Base-by-base conservation (phyloP, 1,139 yeast species). In the Pichia sp. region DNA sequence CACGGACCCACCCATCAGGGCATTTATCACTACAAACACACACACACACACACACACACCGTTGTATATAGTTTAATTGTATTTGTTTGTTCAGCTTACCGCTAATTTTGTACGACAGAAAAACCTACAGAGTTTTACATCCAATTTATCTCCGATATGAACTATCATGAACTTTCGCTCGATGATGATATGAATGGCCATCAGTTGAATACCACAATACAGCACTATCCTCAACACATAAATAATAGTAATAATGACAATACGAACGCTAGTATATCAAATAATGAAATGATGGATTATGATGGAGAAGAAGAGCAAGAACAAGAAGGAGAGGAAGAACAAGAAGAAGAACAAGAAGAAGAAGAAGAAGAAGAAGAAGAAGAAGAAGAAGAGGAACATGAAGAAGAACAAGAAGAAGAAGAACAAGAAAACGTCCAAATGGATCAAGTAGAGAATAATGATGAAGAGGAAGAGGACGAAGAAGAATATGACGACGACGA, bases 311-410 rank as follows among this genome's bases (percentile, higher is more conserved):
- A 62, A 38, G 56, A 15, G 13, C 36, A 16, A 9, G n/a, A 32
- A 12, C 15, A n/a, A 11, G 42, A 7, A 24, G 23, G 20, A n/a
- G 20, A 40, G 60, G 61, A 24, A 4, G 24, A 37, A 22, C 40
- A 36, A 12, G 43, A 32, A 18, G 48, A 16, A 3, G 20, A 22
- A 8, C 48, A 42, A 9, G 48, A 42, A 16, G 34, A 20, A 7
- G 50, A 42, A 13, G 51, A 61, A 15, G 46, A 54, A 34, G 56
- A 54, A 43, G 64, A 59, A 16, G 55, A 50, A 30, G 58, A 48
- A n/a, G 55, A 45, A 9, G 60, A 25, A 2, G 39, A 39, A 6
- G 42, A 37, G 16, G 22, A 26, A 13, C 37, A 20, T 16, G 40
- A n/a, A 15, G 43, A 30, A 15, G 44, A 42, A 8, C 40, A 26